Conservation (phyloP, 768 basidiomycete genomes). For the Scleroderma bovista region DNA sequence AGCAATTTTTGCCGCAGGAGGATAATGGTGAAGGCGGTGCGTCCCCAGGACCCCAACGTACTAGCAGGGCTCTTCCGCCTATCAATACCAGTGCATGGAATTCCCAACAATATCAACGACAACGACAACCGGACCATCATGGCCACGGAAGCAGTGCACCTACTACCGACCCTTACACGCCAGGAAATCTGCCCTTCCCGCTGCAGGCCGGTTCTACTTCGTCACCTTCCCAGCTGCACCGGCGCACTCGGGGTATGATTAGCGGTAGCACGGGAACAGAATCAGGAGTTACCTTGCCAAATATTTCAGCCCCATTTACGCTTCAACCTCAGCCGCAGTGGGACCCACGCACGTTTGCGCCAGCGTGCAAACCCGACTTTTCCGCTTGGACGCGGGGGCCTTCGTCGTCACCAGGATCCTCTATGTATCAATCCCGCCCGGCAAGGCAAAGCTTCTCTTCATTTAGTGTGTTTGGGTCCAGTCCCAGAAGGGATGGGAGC, state of each 20-base stretch:
- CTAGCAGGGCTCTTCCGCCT: slow-evolving; percentile 21
- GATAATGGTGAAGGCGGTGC: neutral
- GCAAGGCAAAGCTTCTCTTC: slow-evolving; percentile 17
- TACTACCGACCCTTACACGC: slow-evolving; percentile 11
- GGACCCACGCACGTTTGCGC: slow-evolving; percentile 41
- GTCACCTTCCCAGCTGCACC: slow-evolving; percentile 7
- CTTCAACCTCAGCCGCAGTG: slow-evolving; percentile 66
- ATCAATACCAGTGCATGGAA: slow-evolving; percentile 15
- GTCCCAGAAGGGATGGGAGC: neutral
- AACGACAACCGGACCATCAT: neutral
- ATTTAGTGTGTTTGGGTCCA: slow-evolving; percentile 7
- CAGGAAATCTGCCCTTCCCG: slow-evolving; percentile 31
- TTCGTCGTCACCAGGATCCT: slow-evolving; percentile 32
- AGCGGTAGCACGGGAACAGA: neutral
- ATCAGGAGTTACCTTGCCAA: neutral
- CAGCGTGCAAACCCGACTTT: slow-evolving; percentile 34
- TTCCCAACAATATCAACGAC: neutral
- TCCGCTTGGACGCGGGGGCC: slow-evolving; percentile 17
- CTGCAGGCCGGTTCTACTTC: slow-evolving; percentile 12
- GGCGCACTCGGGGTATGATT: neutral
- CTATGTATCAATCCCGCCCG: slow-evolving; percentile 19
- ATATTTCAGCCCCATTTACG: slow-evolving; percentile 52
- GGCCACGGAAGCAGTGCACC: neutral
- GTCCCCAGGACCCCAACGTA: neutral
- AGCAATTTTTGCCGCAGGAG: neutral